phyloP scores from a whole-genome alignment of 2,329 filamentous ascomycete species.

The Pleoardoris graminearum region DNA sequence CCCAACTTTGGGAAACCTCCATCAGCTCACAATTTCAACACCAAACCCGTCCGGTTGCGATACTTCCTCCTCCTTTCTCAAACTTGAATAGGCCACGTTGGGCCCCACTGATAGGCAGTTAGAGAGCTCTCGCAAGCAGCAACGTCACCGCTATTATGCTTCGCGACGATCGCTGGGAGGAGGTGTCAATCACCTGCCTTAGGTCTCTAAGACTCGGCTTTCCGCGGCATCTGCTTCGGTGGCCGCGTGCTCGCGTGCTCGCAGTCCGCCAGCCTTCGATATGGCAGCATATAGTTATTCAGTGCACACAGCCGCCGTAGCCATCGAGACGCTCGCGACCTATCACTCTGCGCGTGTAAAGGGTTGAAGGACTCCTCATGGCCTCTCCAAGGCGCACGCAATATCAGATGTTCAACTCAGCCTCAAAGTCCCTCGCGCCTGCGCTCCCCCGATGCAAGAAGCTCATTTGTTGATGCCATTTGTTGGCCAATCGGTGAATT shows the following conservation, averaged over 20 bases:
- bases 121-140: not conserved
- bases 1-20: conserved; percentile 9
- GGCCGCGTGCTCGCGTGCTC: not conserved
- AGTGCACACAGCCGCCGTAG: not conserved
- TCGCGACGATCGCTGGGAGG: conserved; percentile 23
- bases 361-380: not conserved
- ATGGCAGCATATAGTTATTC: too few species aligned
- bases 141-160: conserved; percentile 31
- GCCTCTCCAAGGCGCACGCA: too few species aligned
- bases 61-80: conserved; percentile 16
- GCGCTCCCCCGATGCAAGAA: too few species aligned
- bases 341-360: too few species aligned
- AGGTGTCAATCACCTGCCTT: conserved; percentile 6
- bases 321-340: too few species aligned
- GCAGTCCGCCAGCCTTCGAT: not conserved
- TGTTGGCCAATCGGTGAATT: not conserved
- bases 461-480: too few species aligned
- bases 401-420: not conserved
- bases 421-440: not conserved
- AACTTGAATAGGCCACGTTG: conserved; percentile 2
- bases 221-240: not conserved
- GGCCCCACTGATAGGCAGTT: conserved; percentile 10
- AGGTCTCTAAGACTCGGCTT: not conserved
- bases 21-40: conserved; percentile 15
- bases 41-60: conserved; percentile 19